Conservation (phyloP, 495 filamentous ascomycete species). For the Stereocaulon alpinum region DNA sequence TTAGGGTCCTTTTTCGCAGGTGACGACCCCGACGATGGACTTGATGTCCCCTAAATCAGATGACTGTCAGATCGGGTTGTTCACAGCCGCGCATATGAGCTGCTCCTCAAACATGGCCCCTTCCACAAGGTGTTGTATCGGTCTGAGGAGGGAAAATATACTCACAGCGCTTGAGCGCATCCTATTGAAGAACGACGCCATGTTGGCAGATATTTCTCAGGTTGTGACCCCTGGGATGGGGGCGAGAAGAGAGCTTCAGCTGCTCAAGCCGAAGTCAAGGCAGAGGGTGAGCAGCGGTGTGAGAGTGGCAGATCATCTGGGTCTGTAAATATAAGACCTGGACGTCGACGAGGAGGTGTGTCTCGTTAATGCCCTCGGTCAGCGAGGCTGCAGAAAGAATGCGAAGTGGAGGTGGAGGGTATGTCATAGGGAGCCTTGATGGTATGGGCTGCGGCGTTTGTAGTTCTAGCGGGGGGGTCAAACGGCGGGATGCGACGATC, state of each 20-base stretch:
- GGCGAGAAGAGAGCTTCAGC: background rate
- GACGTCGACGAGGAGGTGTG: background rate
- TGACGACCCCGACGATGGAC: constrained; percentile 33
- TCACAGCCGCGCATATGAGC: constrained; percentile 1
- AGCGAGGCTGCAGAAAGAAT: constrained; percentile 1
- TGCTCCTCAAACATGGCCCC: background rate
- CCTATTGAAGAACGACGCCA: constrained; percentile 34
- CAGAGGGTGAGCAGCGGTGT: constrained; percentile 3
- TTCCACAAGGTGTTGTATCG: background rate
- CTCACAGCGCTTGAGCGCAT: constrained; percentile 30
- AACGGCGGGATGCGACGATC: constrained; percentile 4
- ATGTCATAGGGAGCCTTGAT: constrained; percentile 1
- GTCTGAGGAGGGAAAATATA: constrained; percentile 5
- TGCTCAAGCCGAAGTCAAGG: constrained; percentile 7
- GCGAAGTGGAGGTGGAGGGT: background rate
- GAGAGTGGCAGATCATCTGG: constrained; percentile 4
- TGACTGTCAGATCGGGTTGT: background rate
- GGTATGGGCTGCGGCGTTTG: constrained; percentile 2
- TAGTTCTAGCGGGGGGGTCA: constrained; percentile 1
- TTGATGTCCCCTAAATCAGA: constrained; percentile 29
- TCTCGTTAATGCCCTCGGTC: constrained; percentile 1
- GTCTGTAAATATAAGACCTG: background rate
- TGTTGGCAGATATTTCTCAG: constrained; percentile 10
- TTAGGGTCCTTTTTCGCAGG: constrained; percentile 64
- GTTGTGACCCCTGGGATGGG: background rate